Base-by-base conservation (phyloP, 2,329 filamentous ascomycete species). In the Hypomyces rosellus region DNA sequence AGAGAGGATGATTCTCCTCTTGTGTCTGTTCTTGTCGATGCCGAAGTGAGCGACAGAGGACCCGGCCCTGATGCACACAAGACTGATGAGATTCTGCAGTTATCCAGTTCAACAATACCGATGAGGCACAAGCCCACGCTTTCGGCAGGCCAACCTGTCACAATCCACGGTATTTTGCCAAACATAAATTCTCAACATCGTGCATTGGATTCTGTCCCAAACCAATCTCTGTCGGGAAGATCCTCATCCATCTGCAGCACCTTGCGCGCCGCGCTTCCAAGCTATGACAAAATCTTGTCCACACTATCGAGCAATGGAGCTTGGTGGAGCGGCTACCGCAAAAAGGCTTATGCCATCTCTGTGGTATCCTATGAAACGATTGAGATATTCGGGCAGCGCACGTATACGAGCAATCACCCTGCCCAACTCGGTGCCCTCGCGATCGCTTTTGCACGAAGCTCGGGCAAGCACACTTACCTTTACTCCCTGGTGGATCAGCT, bases 251-350 rank as follows among this genome's bases (percentile, higher is more conserved):
- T 52, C 4, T 59, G 57, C 39, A 39, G 40, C 33, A 49, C 44
- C 14, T 45, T 58, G 20, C 57, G 56, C 16, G 46, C 53, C 11
- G 51, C 50, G n/a, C 41, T 61, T 2, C 58, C 59, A 5, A 46
- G 18, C 30, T 58, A 56, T 37, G 58, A 59, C 30, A 42, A 44
- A 5, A 52, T 60, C 9, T 45, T 56, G 15, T 38, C 43, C 6
- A 48, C 51, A 15, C 38, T 61, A 3, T 15, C 49, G 2, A 62
- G 54, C 33, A 69, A 71, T 47, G 61, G 65, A 9, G 45, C 48
- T 22, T 72, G 69, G 70, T 74, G 70, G 70, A 56, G 61, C 39
- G 67, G 67, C 20, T 73, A 68, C 63, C 65, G 68, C 33, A 62
- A 65, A 49, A 72, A 72, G 50, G 67, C 66, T 41, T 68, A 63